A percentile compares a stretch with the other conserved stretches of the same genome.
Evolutionary conservation across 805 yeast genomes (phyloP).

Genomic region (Yarrowia osloensis): DNA sequence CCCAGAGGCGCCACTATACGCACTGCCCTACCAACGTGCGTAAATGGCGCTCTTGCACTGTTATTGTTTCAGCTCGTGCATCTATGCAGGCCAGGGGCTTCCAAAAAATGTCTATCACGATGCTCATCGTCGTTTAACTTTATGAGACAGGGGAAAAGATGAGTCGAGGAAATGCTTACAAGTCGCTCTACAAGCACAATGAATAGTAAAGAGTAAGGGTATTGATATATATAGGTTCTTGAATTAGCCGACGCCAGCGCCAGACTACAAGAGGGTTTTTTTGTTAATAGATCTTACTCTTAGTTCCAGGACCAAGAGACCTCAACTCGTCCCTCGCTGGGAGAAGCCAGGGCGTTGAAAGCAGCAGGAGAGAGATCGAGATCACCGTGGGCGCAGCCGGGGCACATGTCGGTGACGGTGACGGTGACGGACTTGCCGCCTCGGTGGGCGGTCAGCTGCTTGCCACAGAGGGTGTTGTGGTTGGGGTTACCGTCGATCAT

Average conservation of each 20-base stretch:
- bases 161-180: not conserved
- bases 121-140: not conserved
- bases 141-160: too few species aligned
- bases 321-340: conserved; percentile 54
- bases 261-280: conserved; percentile 15
- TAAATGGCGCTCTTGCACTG: not conserved
- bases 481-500: conserved; percentile 47
- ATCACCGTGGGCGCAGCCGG: conserved; percentile 53
- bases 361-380: conserved; percentile 67
- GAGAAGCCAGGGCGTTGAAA: conserved; percentile 53
- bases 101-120: conserved; percentile 1
- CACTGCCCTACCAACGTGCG: not conserved
- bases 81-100: conserved; percentile 11
- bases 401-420: conserved; percentile 59
- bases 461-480: conserved; percentile 52
- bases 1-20: not conserved
- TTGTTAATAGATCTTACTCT: not conserved
- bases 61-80: conserved; percentile 15
- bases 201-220: not conserved
- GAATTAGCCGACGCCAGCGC: conserved; percentile 19
- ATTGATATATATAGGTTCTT: conserved; percentile 12
- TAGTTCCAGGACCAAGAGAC: conserved; percentile 50
- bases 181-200: not conserved
- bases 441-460: conserved; percentile 50
- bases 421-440: conserved; percentile 57